Conservation (phyloP, 768 basidiomycete genomes). For the Panellus pusillus region DNA sequence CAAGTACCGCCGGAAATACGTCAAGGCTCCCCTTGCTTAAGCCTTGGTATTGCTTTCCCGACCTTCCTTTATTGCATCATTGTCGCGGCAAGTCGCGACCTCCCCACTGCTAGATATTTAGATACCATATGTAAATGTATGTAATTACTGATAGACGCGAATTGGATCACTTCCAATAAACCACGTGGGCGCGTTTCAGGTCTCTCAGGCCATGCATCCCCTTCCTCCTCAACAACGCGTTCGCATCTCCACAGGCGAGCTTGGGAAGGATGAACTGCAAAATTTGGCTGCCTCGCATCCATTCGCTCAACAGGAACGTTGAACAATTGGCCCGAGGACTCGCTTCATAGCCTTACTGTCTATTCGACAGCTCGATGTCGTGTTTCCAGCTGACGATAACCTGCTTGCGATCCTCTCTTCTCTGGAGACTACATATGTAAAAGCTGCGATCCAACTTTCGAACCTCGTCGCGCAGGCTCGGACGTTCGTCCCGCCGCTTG, state of each 20-base stretch:
- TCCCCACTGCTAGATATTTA: too few species aligned
- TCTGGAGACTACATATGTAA: slow-evolving; percentile 47
- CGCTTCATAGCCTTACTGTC: neutral
- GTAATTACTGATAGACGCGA: neutral
- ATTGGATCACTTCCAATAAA: too few species aligned
- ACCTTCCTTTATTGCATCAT: too few species aligned
- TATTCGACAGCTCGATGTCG: slow-evolving; percentile 54
- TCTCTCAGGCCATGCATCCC: too few species aligned
- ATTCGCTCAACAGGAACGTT: slow-evolving; percentile 45
- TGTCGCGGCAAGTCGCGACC: too few species aligned
- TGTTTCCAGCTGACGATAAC: slow-evolving; percentile 48
- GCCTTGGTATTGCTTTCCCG: neutral
- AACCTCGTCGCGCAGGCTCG: slow-evolving; percentile 43
- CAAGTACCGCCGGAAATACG: slow-evolving; percentile 91
- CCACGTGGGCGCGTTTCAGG: too few species aligned
- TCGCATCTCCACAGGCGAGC: neutral
- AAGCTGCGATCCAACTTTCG: slow-evolving; percentile 42
- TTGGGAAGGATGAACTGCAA: slow-evolving; percentile 15
- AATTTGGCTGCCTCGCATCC: slow-evolving; percentile 35
- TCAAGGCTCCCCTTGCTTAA: slow-evolving; percentile 23
- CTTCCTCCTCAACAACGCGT: neutral
- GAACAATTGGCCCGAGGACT: neutral
- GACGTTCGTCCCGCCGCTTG: slow-evolving; percentile 26
- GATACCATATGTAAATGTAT: neutral
- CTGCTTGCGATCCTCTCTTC: slow-evolving; percentile 41